Conservation (phyloP, 768 basidiomycete species). For the Rossbeevera mucosa region DNA sequence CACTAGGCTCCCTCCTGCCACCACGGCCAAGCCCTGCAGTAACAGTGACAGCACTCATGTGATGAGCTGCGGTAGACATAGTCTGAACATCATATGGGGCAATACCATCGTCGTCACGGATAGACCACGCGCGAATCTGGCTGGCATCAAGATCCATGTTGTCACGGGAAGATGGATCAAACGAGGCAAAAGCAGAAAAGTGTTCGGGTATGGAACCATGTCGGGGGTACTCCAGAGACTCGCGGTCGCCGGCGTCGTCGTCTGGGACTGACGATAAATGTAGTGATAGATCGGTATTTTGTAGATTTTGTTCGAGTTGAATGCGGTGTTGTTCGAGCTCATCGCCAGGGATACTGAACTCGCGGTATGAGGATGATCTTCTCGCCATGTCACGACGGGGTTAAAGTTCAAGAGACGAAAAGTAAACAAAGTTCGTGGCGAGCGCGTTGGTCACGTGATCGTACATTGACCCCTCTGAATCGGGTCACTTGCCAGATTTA, state of each 20-base stretch:
- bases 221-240: constrained; percentile 65
- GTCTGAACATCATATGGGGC: constrained; percentile 66
- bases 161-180: constrained; percentile 54
- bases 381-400: constrained; percentile 28
- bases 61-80: constrained; percentile 81
- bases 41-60: constrained; percentile 83
- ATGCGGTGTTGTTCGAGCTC: constrained; percentile 73
- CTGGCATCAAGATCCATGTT: constrained; percentile 52
- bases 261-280: constrained; percentile 56
- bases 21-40: constrained; percentile 67
- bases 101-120: constrained; percentile 63
- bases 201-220: constrained; percentile 57
- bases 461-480: constrained; percentile 8
- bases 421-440: constrained; percentile 20
- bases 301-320: constrained; percentile 73
- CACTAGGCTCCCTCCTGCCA: constrained; percentile 48
- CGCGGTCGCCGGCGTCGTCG: constrained; percentile 40
- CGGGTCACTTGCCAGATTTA: constrained; percentile 18
- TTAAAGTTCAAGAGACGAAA: constrained; percentile 12
- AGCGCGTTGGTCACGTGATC: constrained; percentile 31
- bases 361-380: constrained; percentile 28
- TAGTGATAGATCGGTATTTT: constrained; percentile 66
- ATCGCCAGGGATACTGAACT: constrained; percentile 62
- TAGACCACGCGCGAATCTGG: constrained; percentile 53
- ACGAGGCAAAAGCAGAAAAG: constrained; percentile 57